Conservation (phyloP, 257 asterid species). For the Cinchona pubescens region DNA sequence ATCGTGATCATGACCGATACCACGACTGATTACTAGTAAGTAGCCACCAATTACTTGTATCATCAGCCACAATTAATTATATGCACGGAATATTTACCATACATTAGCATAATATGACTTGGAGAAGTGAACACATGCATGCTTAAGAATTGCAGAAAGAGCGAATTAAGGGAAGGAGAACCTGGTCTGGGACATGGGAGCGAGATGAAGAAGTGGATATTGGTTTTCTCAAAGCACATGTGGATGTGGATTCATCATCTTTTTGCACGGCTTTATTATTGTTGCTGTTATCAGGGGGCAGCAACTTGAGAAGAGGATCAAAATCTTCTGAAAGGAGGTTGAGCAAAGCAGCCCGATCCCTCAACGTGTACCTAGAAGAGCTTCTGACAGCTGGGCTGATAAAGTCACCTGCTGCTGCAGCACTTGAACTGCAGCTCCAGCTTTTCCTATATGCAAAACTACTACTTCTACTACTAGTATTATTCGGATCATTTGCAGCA, state of each 20-base stretch:
- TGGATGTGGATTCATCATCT: neutral
- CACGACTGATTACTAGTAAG: too few relatives aligned
- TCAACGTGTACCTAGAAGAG: slow-evolving; percentile 62
- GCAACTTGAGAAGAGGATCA: slow-evolving; percentile 5
- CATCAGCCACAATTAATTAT: too few relatives aligned
- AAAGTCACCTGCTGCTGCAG: slow-evolving; percentile 35
- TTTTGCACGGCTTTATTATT: slow-evolving; percentile 5
- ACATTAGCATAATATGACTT: too few relatives aligned
- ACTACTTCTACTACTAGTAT: neutral
- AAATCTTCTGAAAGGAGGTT: slow-evolving; percentile 35
- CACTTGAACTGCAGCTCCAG: slow-evolving; percentile 54
- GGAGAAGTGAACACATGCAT: neutral
- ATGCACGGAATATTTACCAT: too few relatives aligned
- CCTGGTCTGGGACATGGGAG: slow-evolving; percentile 53
- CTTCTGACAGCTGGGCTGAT: slow-evolving; percentile 79
- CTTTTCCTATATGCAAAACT: slow-evolving; percentile 24
- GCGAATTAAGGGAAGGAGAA: neutral
- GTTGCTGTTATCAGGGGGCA: too few relatives aligned
- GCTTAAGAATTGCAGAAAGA: neutral
- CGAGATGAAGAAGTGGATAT: slow-evolving; percentile 24
- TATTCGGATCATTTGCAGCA: neutral
- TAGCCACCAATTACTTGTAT: too few relatives aligned
- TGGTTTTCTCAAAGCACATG: neutral
- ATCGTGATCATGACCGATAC: too few relatives aligned
- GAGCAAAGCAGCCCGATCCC: slow-evolving; percentile 42